phyloP scores from a whole-genome alignment of 2,329 filamentous ascomycete genomes.

The Botrytis sinoallii region DNA sequence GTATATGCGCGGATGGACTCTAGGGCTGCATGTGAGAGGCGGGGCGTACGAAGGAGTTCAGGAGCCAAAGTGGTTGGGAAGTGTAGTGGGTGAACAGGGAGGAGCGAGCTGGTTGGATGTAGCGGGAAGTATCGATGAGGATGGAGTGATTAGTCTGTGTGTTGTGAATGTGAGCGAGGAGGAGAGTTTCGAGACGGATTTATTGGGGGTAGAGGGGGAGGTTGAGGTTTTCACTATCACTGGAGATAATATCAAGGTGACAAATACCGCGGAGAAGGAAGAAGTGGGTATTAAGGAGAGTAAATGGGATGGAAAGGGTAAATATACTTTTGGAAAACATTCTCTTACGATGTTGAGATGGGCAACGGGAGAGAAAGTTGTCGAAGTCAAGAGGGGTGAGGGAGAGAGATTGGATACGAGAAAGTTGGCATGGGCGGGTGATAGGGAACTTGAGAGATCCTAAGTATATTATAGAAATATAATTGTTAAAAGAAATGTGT shows the following conservation, averaged over 20 bases:
- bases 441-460: conserved; percentile 11
- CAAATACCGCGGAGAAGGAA: conserved; percentile 61
- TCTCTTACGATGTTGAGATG: conserved; percentile 65
- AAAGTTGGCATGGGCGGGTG: conserved; percentile 33
- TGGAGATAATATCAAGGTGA: conserved; percentile 53
- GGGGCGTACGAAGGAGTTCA: conserved; percentile 66
- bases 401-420: conserved; percentile 30
- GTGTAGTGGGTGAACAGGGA: conserved; percentile 53
- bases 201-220: conserved; percentile 54
- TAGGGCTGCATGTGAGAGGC: conserved; percentile 63
- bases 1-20: conserved; percentile 70
- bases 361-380: conserved; percentile 37
- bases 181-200: conserved; percentile 54
- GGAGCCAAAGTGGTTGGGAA: conserved; percentile 61
- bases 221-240: conserved; percentile 63
- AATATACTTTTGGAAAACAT: conserved; percentile 65
- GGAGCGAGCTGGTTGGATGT: conserved; percentile 67
- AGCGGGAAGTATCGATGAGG: conserved; percentile 56
- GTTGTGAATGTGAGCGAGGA: conserved; percentile 71
- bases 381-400: conserved; percentile 29
- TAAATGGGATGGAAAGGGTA: conserved; percentile 60
- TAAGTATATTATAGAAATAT: background rate
- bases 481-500: background rate
- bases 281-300: conserved; percentile 59
- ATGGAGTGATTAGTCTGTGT: conserved; percentile 61